These are phyloP conservation scores for Plasmodium billcollinsi DNA, from an alignment of 169 alveolate genomes.

Conservation along the genomic window DNA sequence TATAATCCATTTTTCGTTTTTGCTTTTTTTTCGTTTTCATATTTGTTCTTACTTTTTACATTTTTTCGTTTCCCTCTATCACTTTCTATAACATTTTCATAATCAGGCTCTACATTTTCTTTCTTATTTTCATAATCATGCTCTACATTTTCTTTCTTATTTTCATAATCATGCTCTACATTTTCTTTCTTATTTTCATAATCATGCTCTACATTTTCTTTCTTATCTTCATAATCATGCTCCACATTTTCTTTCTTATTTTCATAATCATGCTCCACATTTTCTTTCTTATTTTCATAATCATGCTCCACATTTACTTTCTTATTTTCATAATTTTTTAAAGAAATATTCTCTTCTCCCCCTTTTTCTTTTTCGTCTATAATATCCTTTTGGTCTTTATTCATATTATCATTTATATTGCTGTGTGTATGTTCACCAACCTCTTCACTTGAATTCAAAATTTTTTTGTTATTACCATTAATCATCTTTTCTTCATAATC, in stretches of 20 bases:
- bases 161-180: not conserved
- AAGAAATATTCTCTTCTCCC: not conserved
- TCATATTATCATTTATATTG: not conserved
- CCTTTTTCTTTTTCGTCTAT: not conserved
- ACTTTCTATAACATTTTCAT: not conserved
- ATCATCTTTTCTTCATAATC: not conserved
- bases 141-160: too few species aligned
- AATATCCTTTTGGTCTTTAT: not conserved
- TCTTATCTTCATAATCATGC: too few species aligned
- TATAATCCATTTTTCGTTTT: not conserved
- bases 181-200: not conserved
- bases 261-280: not conserved
- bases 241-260: not conserved
- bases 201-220: too few species aligned
- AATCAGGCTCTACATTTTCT: not conserved
- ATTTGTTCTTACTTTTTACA: not conserved
- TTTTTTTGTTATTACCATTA: not conserved
- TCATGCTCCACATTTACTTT: not conserved
- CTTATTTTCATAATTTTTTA: not conserved
- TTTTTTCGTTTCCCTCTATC: conserved; percentile 4
- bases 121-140: not conserved
- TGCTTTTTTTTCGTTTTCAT: conserved; percentile 4
- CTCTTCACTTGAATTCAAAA: not conserved
- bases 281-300: not conserved
- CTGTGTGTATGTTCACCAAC: not conserved